Conservation (phyloP, 2,329 filamentous ascomycete species). For the Monosporascus cannonballus region DNA sequence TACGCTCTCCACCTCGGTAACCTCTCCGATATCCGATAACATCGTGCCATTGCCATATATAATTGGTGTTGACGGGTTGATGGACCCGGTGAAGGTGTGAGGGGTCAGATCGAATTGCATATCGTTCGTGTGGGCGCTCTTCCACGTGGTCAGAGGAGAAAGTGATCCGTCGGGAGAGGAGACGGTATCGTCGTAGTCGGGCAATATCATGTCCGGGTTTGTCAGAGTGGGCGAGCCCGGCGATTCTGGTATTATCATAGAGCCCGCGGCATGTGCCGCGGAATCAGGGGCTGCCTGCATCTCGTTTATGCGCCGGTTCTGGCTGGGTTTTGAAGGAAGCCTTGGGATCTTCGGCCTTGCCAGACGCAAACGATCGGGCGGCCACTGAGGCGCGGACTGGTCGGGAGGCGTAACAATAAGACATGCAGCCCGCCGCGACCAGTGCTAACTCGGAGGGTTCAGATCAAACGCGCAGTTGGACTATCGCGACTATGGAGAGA, state of each 20-base stretch:
- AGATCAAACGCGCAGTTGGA: too few species aligned
- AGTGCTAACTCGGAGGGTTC: not conserved
- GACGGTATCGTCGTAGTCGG: conserved; percentile 58
- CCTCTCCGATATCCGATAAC: conserved; percentile 59
- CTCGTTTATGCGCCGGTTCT: conserved; percentile 4
- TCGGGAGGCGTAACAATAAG: not conserved
- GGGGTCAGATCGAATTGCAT: conserved; percentile 39
- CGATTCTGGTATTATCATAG: conserved; percentile 25
- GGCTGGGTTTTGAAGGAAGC: conserved; percentile 6
- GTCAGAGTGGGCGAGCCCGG: conserved; percentile 81
- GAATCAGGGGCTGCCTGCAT: conserved; percentile 20
- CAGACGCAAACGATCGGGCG: not conserved
- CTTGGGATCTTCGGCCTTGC: not conserved
- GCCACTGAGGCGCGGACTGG: not conserved
- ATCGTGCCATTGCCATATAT: conserved; percentile 66
- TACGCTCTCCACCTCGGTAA: conserved; percentile 47
- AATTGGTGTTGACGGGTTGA: conserved; percentile 54
- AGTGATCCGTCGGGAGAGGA: conserved; percentile 47
- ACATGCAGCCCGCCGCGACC: not conserved
- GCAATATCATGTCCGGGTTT: conserved; percentile 92
- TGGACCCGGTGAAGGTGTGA: conserved; percentile 35
- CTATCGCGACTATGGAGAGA: too few species aligned
- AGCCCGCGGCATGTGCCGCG: conserved; percentile 15
- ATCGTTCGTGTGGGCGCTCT: conserved; percentile 33
- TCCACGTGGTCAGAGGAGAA: conserved; percentile 48